A percentile compares a stretch with the other conserved stretches of the same genome.
These are phyloP conservation scores for Penicillium samsonianum DNA, from an alignment of 495 filamentous ascomycete species.

Conservation along the genomic window DNA sequence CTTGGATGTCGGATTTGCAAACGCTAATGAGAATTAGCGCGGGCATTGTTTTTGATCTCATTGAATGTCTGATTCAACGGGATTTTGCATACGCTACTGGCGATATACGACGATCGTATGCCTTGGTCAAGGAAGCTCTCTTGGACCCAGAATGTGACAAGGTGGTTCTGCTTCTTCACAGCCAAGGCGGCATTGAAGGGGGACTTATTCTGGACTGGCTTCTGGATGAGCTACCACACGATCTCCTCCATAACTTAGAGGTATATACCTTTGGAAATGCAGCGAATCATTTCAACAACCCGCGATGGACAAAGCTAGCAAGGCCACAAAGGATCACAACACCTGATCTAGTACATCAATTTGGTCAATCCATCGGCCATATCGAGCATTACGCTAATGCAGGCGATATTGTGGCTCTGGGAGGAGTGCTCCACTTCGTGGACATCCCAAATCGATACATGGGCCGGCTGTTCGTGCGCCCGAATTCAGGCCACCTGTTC, in stretches of 20 bases:
- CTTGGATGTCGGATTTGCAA: not conserved
- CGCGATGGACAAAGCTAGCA: conserved; percentile 42
- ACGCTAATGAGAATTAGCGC: conserved; percentile 18
- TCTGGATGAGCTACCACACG: conserved; percentile 69
- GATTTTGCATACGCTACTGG: conserved; percentile 71
- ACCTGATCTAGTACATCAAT: conserved; percentile 5
- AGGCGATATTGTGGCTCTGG: conserved; percentile 72
- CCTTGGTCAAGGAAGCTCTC: conserved; percentile 31
- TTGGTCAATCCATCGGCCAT: conserved; percentile 54
- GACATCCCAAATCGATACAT: conserved; percentile 60
- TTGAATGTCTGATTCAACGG: conserved; percentile 77
- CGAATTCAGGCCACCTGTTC: conserved; percentile 69
- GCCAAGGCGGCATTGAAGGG: conserved; percentile 79
- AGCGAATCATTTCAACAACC: conserved; percentile 88
- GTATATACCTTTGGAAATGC: conserved; percentile 86
- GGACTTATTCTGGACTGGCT: conserved; percentile 77
- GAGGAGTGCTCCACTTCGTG: conserved; percentile 70
- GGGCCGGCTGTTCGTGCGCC: conserved; percentile 71
- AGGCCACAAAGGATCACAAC: not conserved
- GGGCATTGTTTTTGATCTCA: conserved; percentile 72
- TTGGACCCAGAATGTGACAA: conserved; percentile 58
- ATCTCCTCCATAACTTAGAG: conserved; percentile 68
- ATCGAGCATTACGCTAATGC: conserved; percentile 87
- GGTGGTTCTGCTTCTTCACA: conserved; percentile 77
- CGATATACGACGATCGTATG: conserved; percentile 58